Evolutionary conservation across 805 yeast genomes (phyloP).

Genomic region (Starmerella apis): DNA sequence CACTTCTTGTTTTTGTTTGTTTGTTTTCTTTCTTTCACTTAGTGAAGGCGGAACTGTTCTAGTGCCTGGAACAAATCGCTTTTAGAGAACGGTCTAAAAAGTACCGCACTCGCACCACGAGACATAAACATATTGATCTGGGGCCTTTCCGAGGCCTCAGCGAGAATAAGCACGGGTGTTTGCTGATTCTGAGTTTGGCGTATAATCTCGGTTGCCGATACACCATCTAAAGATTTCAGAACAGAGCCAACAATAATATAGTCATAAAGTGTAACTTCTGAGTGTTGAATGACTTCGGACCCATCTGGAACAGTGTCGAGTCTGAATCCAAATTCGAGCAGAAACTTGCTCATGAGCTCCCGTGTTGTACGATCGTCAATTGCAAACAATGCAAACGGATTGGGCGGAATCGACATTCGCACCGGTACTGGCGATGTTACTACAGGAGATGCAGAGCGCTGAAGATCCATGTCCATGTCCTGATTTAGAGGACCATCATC

Average conservation of each 20-base stretch:
- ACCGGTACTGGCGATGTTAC: not conserved
- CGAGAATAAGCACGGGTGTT: constrained; percentile 70
- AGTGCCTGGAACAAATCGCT: constrained; percentile 71
- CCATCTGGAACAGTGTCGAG: constrained; percentile 93
- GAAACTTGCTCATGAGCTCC: constrained; percentile 68
- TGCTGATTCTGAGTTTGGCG: constrained; percentile 62
- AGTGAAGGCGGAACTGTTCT: constrained; percentile 7
- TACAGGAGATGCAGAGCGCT: not conserved
- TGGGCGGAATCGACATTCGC: constrained; percentile 31
- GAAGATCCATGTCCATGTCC: not conserved
- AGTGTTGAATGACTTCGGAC: constrained; percentile 71
- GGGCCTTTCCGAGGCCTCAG: constrained; percentile 16
- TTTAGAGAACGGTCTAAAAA: constrained; percentile 89
- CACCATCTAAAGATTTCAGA: constrained; percentile 49
- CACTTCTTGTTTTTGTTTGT: too few species aligned
- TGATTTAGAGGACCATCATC: not conserved
- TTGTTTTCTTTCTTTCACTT: too few species aligned
- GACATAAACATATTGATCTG: constrained; percentile 41
- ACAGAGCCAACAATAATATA: constrained; percentile 49
- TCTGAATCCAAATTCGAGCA: constrained; percentile 80
- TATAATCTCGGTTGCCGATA: constrained; percentile 82
- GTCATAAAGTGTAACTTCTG: constrained; percentile 52
- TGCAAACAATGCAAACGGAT: constrained; percentile 30
- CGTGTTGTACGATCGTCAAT: constrained; percentile 55
- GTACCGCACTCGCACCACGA: constrained; percentile 84